phyloP scores from a whole-genome alignment of 2,329 filamentous ascomycete species.

The Arachnopeziza araneosa region DNA sequence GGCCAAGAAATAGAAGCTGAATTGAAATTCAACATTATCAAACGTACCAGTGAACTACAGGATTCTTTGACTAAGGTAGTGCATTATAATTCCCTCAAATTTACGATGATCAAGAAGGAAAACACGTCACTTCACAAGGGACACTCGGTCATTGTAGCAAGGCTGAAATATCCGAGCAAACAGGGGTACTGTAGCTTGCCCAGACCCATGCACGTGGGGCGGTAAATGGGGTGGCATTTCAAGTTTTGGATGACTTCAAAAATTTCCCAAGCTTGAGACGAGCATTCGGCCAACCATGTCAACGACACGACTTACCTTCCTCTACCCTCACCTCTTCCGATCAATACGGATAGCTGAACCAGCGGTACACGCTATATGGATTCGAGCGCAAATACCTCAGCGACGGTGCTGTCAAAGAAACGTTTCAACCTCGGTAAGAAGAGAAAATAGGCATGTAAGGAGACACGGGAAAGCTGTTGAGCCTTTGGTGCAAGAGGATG shows the following conservation, averaged over 20 bases:
- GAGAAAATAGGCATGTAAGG: conserved; percentile 43
- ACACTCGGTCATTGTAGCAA: background rate
- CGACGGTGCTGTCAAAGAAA: conserved; percentile 22
- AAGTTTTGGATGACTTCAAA: background rate
- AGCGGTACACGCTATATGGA: conserved; percentile 32
- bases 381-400: conserved; percentile 23
- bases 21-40: background rate
- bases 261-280: background rate
- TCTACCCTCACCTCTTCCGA: conserved; percentile 64
- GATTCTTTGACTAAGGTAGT: no score
- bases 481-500: conserved; percentile 34
- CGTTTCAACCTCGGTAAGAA: conserved; percentile 35
- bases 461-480: conserved; percentile 58
- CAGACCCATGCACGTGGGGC: background rate
- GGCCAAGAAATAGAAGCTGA: conserved; percentile 28
- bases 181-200: background rate
- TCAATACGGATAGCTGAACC: conserved; percentile 42
- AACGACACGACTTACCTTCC: conserved; percentile 56
- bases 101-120: no score
- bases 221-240: no score
- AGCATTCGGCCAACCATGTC: conserved; percentile 43
- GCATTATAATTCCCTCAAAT: background rate
- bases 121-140: no score
- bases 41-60: background rate
- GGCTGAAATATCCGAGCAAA: background rate